These are phyloP conservation scores for Paradendryphiella salina DNA, from an alignment of 2,329 filamentous ascomycete species.

Conservation along the genomic window DNA sequence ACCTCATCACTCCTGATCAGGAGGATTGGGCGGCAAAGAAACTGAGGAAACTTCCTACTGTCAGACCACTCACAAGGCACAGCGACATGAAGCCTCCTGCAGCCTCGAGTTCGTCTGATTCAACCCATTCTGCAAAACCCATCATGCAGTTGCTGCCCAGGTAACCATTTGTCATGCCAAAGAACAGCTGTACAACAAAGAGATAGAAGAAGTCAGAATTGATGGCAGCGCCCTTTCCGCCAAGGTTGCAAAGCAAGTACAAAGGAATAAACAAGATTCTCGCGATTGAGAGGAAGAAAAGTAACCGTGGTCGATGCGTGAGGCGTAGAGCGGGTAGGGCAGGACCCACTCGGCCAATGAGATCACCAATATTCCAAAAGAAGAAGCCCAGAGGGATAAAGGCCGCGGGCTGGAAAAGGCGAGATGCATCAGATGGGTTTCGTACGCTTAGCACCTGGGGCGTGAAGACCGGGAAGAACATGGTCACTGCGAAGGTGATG, in stretches of 20 bases:
- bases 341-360: slow-evolving; percentile 73
- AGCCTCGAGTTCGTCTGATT: slow-evolving; percentile 79
- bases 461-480: slow-evolving; percentile 96
- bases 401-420: slow-evolving; percentile 69
- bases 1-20: background rate
- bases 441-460: slow-evolving; percentile 51
- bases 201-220: slow-evolving; percentile 87
- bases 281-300: slow-evolving; percentile 69
- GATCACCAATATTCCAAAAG: slow-evolving; percentile 89
- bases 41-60: slow-evolving; percentile 84
- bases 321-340: slow-evolving; percentile 60
- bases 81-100: slow-evolving; percentile 93
- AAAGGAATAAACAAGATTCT: slow-evolving; percentile 76
- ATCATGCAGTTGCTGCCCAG: slow-evolving; percentile 90
- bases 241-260: slow-evolving; percentile 87
- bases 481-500: slow-evolving; percentile 79
- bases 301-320: slow-evolving; percentile 63
- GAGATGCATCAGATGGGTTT: slow-evolving; percentile 51
- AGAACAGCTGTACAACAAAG: slow-evolving; percentile 76
- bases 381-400: slow-evolving; percentile 92
- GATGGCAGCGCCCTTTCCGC: slow-evolving; percentile 68
- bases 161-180: slow-evolving; percentile 86
- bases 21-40: slow-evolving; percentile 64
- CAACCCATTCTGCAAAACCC: slow-evolving; percentile 79
- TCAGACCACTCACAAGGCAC: slow-evolving; percentile 81